Conservation (phyloP, 164 flowering plant genomes). For the Umbellularia californica region DNA sequence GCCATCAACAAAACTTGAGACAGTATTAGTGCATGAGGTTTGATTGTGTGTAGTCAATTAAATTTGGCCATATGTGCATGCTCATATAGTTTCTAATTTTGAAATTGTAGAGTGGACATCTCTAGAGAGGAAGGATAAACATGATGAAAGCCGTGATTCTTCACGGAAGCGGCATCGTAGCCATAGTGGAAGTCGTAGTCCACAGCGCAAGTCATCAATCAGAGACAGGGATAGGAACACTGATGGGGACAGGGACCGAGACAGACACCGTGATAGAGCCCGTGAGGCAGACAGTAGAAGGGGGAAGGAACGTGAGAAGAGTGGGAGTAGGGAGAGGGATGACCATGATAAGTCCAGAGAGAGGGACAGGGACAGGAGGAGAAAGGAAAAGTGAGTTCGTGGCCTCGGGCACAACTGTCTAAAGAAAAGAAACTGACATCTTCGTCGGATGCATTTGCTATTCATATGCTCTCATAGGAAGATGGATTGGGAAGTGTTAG, state of each 20-base stretch:
- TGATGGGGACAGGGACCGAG: slow-evolving; percentile 45
- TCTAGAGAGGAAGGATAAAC: slow-evolving; percentile 56
- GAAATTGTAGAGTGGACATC: slow-evolving; percentile 48
- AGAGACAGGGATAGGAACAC: slow-evolving; percentile 52
- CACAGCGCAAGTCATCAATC: slow-evolving; percentile 48
- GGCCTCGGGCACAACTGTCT: not conserved
- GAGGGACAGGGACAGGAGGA: slow-evolving; percentile 46
- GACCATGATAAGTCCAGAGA: slow-evolving; percentile 36
- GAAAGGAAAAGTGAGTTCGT: slow-evolving; percentile 27
- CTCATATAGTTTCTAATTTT: not conserved
- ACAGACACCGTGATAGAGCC: slow-evolving; percentile 48
- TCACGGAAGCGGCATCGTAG: slow-evolving; percentile 73
- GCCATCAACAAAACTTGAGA: too few species aligned
- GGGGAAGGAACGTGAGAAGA: slow-evolving; percentile 43
- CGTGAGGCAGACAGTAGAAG: slow-evolving; percentile 45
- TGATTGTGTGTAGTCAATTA: too few species aligned
- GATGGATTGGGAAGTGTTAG: not conserved
- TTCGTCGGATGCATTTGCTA: not conserved
- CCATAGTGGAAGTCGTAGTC: slow-evolving; percentile 64
- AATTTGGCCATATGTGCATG: too few species aligned
- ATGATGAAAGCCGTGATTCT: slow-evolving; percentile 52
- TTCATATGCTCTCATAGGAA: not conserved
- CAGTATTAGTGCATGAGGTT: too few species aligned
- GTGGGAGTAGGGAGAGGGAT: slow-evolving; percentile 56
- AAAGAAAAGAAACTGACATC: not conserved